These are phyloP conservation scores for Chlamydomonas schloesseri DNA, from an alignment of 139 green algal genomes.

Conservation along the genomic window DNA sequence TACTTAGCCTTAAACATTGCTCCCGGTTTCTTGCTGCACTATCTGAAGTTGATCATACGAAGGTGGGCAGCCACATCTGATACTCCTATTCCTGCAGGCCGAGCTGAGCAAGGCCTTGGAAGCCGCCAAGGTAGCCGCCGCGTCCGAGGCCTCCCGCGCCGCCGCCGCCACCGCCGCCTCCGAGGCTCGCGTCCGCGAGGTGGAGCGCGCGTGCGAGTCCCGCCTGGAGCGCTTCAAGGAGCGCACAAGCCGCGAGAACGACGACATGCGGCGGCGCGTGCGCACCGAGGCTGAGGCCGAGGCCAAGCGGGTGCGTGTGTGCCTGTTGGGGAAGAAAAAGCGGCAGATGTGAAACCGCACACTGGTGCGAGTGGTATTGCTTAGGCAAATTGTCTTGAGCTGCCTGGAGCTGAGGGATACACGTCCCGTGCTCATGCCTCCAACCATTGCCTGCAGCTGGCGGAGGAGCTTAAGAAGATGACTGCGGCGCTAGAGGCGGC, in stretches of 20 bases:
- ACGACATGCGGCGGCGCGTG: conserved; percentile 31
- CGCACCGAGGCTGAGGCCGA: conserved; percentile 12
- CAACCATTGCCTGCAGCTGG: background rate
- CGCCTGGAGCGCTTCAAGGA: conserved; percentile 24
- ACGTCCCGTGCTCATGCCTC: no score
- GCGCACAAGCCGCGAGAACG: conserved; percentile 21
- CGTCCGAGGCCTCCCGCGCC: background rate
- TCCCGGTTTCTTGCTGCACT: no score
- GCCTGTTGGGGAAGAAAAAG: no score
- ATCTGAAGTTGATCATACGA: no score
- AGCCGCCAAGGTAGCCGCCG: background rate
- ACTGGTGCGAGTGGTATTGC: no score
- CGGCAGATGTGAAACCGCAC: no score
- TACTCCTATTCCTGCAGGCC: no score
- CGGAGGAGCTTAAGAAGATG: conserved; percentile 27
- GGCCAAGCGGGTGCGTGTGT: conserved; percentile 22
- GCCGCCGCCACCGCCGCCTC: background rate
- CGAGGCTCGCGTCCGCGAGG: background rate
- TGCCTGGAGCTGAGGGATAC: no score
- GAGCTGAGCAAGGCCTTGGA: background rate
- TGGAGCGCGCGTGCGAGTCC: conserved; percentile 5
- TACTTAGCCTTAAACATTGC: no score
- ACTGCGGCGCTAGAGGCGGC: conserved; percentile 6
- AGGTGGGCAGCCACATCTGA: no score
- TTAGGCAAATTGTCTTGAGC: no score